Evolutionary conservation across 768 basidiomycete species (phyloP).

Genomic region (Kwoniella dendrophila): DNA sequence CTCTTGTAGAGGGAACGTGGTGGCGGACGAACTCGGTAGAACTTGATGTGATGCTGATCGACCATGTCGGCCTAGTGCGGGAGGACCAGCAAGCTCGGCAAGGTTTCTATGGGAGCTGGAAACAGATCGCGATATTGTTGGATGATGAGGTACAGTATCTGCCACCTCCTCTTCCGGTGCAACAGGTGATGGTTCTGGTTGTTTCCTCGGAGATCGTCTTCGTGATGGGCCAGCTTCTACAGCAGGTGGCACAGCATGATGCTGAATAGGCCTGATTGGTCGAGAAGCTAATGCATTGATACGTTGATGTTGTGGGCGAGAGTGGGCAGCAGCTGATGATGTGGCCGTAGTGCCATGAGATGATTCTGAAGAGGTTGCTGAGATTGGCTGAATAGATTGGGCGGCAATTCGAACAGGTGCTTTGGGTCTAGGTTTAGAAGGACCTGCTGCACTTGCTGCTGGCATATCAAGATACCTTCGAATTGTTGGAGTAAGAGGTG

Average conservation of each 20-base stretch:
- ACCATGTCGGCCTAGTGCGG: constrained; percentile 7
- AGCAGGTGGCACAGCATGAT: background rate
- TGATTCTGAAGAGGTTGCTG: constrained; percentile 18
- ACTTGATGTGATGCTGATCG: constrained; percentile 40
- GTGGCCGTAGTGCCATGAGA: background rate
- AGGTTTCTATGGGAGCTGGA: background rate
- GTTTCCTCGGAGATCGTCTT: constrained; percentile 14
- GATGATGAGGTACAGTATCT: background rate
- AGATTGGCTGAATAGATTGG: constrained; percentile 13
- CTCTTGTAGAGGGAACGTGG: background rate
- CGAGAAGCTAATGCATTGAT: constrained; percentile 21
- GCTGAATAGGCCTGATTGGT: constrained; percentile 5
- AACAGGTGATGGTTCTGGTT: background rate
- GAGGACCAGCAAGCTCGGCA: background rate
- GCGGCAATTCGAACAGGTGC: constrained; percentile 3
- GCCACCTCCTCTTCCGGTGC: background rate
- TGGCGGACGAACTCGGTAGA: constrained; percentile 18
- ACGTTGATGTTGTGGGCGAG: constrained; percentile 21
- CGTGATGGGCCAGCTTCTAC: constrained; percentile 17
- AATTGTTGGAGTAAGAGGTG: constrained; percentile 57
- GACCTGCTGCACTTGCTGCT: constrained; percentile 25
- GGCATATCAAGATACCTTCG: constrained; percentile 56
- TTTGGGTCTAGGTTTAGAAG: constrained; percentile 23
- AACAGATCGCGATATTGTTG: constrained; percentile 5
- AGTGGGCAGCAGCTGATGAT: background rate